A percentile compares a stretch with the other conserved stretches of the same genome.
Evolutionary conservation across 306 rosid genomes (phyloP).

Genomic region (Arachis stenosperma): DNA sequence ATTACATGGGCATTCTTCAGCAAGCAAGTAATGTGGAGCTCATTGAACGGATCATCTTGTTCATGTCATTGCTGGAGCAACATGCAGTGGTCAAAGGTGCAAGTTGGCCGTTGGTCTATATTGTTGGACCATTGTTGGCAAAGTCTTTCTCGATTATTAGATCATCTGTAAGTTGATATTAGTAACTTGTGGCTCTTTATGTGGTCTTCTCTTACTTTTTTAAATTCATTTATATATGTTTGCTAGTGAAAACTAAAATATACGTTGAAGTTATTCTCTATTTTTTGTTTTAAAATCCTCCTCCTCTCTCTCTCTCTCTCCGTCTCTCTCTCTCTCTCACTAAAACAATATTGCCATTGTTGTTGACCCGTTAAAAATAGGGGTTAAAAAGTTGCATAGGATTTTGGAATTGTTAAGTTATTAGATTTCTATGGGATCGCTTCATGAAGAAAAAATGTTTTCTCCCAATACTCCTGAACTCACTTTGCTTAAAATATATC

Average conservation of each 20-base stretch:
- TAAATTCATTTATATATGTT: not conserved
- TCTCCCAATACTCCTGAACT: constrained; percentile 32
- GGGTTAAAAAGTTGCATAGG: constrained; percentile 15
- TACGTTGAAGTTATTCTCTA: not conserved
- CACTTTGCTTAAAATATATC: constrained; percentile 40
- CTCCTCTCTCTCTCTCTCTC: too few relatives aligned
- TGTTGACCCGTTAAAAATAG: constrained; percentile 15
- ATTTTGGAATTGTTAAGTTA: constrained; percentile 13
- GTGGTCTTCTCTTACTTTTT: constrained; percentile 8
- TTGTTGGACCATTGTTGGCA: constrained; percentile 86
- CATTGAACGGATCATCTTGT: constrained; percentile 61
- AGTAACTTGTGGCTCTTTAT: constrained; percentile 16
- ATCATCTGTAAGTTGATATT: constrained; percentile 72
- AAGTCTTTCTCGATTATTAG: constrained; percentile 67
- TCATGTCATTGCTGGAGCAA: constrained; percentile 71
- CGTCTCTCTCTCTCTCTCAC: too few relatives aligned
- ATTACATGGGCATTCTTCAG: constrained; percentile 57
- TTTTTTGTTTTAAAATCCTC: not conserved
- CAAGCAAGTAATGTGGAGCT: constrained; percentile 49
- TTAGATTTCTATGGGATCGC: constrained; percentile 17
- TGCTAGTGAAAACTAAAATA: not conserved
- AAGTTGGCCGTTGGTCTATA: constrained; percentile 78
- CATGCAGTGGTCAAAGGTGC: constrained; percentile 67
- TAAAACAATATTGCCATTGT: constrained; percentile 5
- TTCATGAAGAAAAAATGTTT: not conserved